phyloP scores from a whole-genome alignment of 2,329 filamentous ascomycete genomes.

The Aspergillus viridinutans region DNA sequence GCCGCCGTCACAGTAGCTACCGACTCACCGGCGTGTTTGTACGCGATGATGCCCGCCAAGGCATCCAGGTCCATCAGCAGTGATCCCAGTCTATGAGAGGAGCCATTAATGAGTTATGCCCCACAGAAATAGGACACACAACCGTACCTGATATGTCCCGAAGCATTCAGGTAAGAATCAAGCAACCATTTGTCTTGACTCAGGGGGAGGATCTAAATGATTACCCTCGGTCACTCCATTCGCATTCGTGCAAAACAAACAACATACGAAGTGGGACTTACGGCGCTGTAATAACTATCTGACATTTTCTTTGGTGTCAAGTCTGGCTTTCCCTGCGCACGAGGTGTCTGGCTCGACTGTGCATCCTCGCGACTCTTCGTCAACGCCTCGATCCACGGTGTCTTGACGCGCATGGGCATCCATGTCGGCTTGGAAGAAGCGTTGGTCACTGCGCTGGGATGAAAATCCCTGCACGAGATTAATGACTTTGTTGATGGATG shows the following conservation, averaged over 20 bases:
- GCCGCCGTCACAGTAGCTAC: slow-evolving; percentile 62
- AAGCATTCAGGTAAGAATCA: slow-evolving; percentile 73
- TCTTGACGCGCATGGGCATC: slow-evolving; percentile 58
- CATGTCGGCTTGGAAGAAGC: slow-evolving; percentile 31
- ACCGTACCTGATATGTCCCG: slow-evolving; percentile 63
- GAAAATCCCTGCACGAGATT: slow-evolving; percentile 20
- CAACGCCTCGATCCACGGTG: slow-evolving; percentile 66
- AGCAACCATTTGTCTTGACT: slow-evolving; percentile 71
- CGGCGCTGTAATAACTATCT: slow-evolving; percentile 65
- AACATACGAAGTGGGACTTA: slow-evolving; percentile 36
- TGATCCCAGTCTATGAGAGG: slow-evolving; percentile 55
- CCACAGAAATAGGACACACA: not conserved
- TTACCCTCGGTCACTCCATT: slow-evolving; percentile 7
- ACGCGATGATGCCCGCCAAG: slow-evolving; percentile 69
- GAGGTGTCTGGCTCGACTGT: slow-evolving; percentile 18
- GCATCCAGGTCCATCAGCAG: slow-evolving; percentile 79
- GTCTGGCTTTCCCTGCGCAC: slow-evolving; percentile 45
- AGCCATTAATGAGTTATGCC: not conserved
- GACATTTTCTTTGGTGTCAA: slow-evolving; percentile 65
- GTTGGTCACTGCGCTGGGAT: slow-evolving; percentile 20
- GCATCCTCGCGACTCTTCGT: slow-evolving; percentile 48
- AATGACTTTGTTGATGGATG: slow-evolving; percentile 3
- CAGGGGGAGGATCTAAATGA: slow-evolving; percentile 58
- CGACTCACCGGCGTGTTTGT: slow-evolving; percentile 64
- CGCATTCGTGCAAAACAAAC: slow-evolving; percentile 13